Conservation (phyloP, 768 basidiomycete genomes). For the Podaxis sp. region DNA sequence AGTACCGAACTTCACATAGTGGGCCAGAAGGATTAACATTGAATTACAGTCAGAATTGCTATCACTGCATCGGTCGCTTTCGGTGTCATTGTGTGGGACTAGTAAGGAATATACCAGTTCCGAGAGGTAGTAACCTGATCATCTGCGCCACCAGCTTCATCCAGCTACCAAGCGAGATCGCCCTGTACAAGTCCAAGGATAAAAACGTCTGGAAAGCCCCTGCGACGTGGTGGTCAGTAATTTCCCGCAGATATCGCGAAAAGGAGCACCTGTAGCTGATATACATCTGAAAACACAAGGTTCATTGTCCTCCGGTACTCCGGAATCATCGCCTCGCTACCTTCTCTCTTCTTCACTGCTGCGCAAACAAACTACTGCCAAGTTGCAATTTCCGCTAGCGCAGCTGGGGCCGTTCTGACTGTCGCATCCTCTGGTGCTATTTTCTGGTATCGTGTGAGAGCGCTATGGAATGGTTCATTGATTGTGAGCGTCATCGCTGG, state of each 20-base stretch:
- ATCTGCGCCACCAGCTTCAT: neutral
- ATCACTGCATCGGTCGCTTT: conserved; percentile 8
- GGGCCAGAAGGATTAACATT: too few relatives aligned
- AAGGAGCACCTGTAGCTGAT: neutral
- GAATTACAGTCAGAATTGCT: conserved; percentile 2
- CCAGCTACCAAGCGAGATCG: conserved; percentile 7
- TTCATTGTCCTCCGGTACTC: conserved; percentile 9
- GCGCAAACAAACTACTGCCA: conserved; percentile 3
- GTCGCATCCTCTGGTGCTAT: conserved; percentile 10
- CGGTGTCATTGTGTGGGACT: conserved; percentile 9
- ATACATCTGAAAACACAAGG: neutral
- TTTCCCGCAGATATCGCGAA: neutral
- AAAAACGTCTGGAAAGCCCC: conserved; percentile 7
- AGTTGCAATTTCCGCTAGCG: neutral
- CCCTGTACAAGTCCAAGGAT: conserved; percentile 1
- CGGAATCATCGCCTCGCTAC: conserved; percentile 7
- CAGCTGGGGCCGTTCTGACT: conserved; percentile 5
- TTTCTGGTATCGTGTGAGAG: conserved; percentile 8
- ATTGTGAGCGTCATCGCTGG: conserved; percentile 2
- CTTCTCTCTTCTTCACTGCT: conserved; percentile 6
- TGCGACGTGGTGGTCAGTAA: conserved; percentile 7
- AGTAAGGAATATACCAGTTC: neutral
- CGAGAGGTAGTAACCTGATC: neutral
- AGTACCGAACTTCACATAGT: neutral
- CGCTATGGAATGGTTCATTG: conserved; percentile 2